phyloP scores from a whole-genome alignment of 2,329 filamentous ascomycete species.

The Pleoardoris graminearum region DNA sequence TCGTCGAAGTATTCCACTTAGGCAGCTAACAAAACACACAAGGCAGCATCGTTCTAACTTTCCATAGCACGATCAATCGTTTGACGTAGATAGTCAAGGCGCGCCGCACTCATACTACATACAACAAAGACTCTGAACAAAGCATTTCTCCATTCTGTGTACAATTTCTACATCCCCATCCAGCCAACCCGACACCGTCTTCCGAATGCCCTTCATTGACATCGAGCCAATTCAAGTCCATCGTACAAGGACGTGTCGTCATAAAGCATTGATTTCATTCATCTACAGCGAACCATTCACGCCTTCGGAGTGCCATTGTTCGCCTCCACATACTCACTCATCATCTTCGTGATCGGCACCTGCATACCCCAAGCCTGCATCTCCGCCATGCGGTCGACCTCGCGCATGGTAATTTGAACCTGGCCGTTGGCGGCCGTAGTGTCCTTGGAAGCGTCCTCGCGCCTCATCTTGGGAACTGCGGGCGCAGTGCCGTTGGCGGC shows the following conservation, averaged over 20 bases:
- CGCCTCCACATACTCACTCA: conserved; percentile 38
- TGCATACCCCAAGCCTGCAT: conserved; percentile 33
- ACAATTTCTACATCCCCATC: neutral
- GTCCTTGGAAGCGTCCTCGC: conserved; percentile 23
- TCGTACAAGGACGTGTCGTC: no score
- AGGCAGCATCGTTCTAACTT: no score
- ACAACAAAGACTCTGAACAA: no score
- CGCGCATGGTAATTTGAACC: conserved; percentile 40
- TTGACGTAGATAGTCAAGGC: no score
- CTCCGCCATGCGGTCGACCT: conserved; percentile 38
- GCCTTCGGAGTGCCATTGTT: conserved; percentile 15
- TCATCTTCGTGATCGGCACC: conserved; percentile 39
- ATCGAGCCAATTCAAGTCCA: no score
- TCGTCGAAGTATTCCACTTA: no score
- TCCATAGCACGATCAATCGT: no score
- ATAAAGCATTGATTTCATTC: neutral
- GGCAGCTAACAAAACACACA: no score
- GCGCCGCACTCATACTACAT: no score
- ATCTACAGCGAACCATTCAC: neutral
- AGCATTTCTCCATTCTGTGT: no score
- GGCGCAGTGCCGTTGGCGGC: conserved; percentile 15
- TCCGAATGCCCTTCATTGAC: no score
- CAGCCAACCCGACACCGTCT: neutral
- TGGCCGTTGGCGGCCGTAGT: conserved; percentile 27
- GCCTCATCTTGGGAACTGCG: conserved; percentile 12